Evolutionary conservation across 2,329 filamentous ascomycete species (phyloP), one percentile per base, ranked within the genome.

Genomic region (Colletotrichum phormii): DNA sequence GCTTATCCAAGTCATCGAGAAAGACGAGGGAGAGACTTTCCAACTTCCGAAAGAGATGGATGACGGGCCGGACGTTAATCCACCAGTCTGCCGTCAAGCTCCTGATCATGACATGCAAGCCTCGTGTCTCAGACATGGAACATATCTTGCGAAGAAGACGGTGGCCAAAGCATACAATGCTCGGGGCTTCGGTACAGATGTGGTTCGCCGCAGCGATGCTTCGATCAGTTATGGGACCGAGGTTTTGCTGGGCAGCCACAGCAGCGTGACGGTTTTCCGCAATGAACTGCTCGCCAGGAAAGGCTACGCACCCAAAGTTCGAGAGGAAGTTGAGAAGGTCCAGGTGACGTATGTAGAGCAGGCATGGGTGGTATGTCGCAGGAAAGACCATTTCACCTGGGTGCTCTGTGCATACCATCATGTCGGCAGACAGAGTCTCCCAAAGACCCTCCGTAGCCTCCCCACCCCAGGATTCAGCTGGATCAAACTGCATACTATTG

Each of bases 81-180:
- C 64, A 71, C 18, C n/a, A 49, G n/a, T 42, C 5, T 4, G 57
- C 18, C 12, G 68, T 57, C 55, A 62, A 22, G 15, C 59, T 51
- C 37, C 22, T 61, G 0, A 67, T 57, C 64, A 71, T 58, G 13
- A 61, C 22, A 1, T 1, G 49, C 2, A 61, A 13, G 24, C 33
- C 13, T 2, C 2, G 35, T 0, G 13, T 5, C 8, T 15, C 12
- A 11, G 64, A 12, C 22, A 62, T 15, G 1, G 6, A 18, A 2
- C 37, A 49, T 11, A 71, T 12, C 1, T 42, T 22, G 0, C 13
- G 6, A 5, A 65, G 12, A 4, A 70, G 13, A 13, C n/a, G 37
- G 1, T 7, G 0, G 4, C 15, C 31, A 8, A 31, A 5, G 8
- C 4, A 13, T n/a, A 13, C 49, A 11, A 64, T 26, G 15, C 8